These are phyloP conservation scores for Amauroascus niger DNA, from an alignment of 2,329 filamentous ascomycete genomes.

Conservation along the genomic window DNA sequence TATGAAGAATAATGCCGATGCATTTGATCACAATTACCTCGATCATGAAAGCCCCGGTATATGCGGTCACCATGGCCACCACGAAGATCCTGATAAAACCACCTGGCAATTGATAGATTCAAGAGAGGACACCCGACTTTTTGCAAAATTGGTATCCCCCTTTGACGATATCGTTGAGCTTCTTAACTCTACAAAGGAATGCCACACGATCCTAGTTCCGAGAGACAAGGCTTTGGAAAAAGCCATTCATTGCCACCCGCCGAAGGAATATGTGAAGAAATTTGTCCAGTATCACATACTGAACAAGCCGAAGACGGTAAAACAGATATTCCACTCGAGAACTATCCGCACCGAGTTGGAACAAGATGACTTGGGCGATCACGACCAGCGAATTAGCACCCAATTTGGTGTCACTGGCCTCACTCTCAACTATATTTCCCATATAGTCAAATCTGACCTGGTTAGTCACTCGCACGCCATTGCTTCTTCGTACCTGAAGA, in stretches of 20 bases:
- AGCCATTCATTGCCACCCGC: slow-evolving; percentile 49
- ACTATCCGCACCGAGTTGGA: slow-evolving; percentile 63
- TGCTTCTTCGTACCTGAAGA: neutral
- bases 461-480: slow-evolving; percentile 34
- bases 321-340: slow-evolving; percentile 56
- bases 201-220: slow-evolving; percentile 75
- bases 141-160: slow-evolving; percentile 64
- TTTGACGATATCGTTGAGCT: slow-evolving; percentile 60
- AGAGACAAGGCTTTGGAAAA: slow-evolving; percentile 65
- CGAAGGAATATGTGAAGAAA: slow-evolving; percentile 59
- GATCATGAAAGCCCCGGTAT: neutral
- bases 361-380: slow-evolving; percentile 50
- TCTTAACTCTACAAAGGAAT: slow-evolving; percentile 63
- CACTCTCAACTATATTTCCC: slow-evolving; percentile 66
- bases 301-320: slow-evolving; percentile 55
- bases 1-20: neutral
- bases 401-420: slow-evolving; percentile 55
- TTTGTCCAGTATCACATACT: slow-evolving; percentile 68
- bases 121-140: slow-evolving; percentile 66
- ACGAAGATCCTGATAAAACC: slow-evolving; percentile 53
- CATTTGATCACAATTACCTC: neutral
- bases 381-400: slow-evolving; percentile 63
- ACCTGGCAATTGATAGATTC: slow-evolving; percentile 70
- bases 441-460: slow-evolving; percentile 60
- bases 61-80: slow-evolving; percentile 21